Conservation (phyloP, 2,329 filamentous ascomycete species). For the Cladophialophora bantiana region DNA sequence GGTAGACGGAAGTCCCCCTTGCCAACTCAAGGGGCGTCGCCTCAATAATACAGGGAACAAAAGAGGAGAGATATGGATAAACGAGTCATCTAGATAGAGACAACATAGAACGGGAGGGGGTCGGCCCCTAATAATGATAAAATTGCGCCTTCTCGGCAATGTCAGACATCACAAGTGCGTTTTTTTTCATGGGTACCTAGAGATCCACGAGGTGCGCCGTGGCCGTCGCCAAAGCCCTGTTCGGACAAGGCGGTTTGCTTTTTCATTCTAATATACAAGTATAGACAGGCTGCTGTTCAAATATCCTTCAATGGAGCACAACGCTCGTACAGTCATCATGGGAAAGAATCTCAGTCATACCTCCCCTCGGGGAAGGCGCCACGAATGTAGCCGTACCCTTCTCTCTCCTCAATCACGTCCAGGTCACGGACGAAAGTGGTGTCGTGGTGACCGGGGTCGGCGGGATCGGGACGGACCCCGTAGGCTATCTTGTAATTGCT, state of each 20-base stretch:
- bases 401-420: conserved; percentile 27
- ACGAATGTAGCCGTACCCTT: conserved; percentile 31
- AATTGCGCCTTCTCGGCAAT: background rate
- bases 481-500: conserved; percentile 27
- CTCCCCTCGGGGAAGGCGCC: conserved; percentile 28
- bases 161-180: background rate
- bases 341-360: conserved; percentile 24
- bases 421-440: conserved; percentile 28
- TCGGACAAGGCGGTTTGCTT: no score
- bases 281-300: background rate
- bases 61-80: background rate
- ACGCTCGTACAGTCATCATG: background rate
- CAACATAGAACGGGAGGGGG: background rate
- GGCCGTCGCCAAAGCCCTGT: no score
- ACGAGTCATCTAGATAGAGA: background rate
- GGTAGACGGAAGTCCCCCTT: background rate
- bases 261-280: no score
- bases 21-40: background rate
- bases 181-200: background rate
- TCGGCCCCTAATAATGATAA: background rate
- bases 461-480: conserved; percentile 26
- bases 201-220: no score
- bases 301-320: background rate
- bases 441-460: conserved; percentile 24
- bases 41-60: background rate